Base-by-base conservation (phyloP, 2,329 filamentous ascomycete species). In the Podosphaera fusca region DNA sequence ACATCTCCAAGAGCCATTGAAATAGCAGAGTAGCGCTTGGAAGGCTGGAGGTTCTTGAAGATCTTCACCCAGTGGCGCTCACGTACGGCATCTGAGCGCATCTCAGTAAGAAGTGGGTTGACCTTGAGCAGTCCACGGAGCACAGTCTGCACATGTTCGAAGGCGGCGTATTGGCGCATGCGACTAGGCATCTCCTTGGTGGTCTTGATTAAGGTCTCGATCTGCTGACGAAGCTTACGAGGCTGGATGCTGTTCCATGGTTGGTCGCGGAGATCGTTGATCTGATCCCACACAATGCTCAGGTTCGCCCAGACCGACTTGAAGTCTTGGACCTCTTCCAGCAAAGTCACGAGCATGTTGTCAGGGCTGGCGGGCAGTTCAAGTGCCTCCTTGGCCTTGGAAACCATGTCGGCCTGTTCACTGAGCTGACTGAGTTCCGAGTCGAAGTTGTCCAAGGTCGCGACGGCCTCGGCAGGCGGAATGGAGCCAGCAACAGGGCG, bases 111-210 rank as follows among this genome's bases (percentile, higher is more conserved):
- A 36, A 95, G 75, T 9, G 83, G 76, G 66, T 96, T 98, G 63
- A 94, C 87, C 69, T 95, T 96, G 61, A 95, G 76, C 54, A 94
- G 78, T 60, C 89, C 83, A 50, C 88, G 85, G 46, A 98, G 78
- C 35, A 94, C 85, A 61, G 81, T 87, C 68, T 98, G 94, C 45
- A 98, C 88, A 66, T 98, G 90, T 70, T 98, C 94, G 67, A 98
- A 99, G n/a, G 94, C 94, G 63, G 94, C 90, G 69, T 99, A 99
- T 67, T 98, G 94, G 59, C 94, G 83, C 90, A 98, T 96, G 59
- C 92, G 83, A 70, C 88, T 95, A 0, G 94, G 92, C 92, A 98
- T 96, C 61, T 96, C 90, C 72, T 95, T 96, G 40, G 89, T 96
- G 78, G 94, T 94, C 74, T 95, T 95, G 69, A 96, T 87, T 56